Evolutionary conservation across 129 eudicot species (phyloP).

Genomic region (carrot (Daucus carota)): DH1_v3.0 NC_030388.2:2629001-2629500

Average conservation of each 20-base stretch:
- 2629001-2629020: constrained; percentile 64
- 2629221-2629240: background rate
- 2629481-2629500: background rate
- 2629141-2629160: background rate
- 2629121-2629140: background rate
- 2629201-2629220: background rate
- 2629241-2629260: background rate
- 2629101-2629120: background rate
- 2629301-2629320: background rate
- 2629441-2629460: background rate
- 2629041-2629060: constrained; percentile 34
- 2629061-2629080: constrained; percentile 11
- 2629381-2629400: background rate
- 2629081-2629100: background rate
- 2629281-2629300: background rate
- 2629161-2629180: background rate
- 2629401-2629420: background rate
- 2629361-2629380: background rate
- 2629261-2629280: background rate
- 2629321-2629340: background rate
- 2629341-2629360: background rate
- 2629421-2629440: background rate
- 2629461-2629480: background rate
- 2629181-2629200: background rate
- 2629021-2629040: constrained; percentile 28